Conservation (phyloP, 2,329 filamentous ascomycete genomes). For the Alternaria sp. region DNA sequence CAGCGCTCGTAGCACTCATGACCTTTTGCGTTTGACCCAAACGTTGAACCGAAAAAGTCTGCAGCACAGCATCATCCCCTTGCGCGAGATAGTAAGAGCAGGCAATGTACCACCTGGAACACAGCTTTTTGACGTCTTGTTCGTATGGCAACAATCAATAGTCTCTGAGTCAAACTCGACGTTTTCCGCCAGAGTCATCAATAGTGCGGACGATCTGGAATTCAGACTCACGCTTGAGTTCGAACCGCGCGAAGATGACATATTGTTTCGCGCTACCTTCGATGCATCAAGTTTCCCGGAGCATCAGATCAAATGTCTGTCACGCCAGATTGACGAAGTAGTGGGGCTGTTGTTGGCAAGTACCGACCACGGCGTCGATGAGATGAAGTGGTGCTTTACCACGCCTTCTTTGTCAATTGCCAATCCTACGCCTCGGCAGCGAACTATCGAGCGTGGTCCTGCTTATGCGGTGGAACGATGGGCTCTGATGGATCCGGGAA, state of each 20-base stretch:
- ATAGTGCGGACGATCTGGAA: constrained; percentile 76
- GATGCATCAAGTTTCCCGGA: constrained; percentile 63
- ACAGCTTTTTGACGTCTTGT: constrained; percentile 76
- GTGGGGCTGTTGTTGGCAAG: constrained; percentile 55
- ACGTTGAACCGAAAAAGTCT: constrained; percentile 71
- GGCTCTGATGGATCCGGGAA: constrained; percentile 59
- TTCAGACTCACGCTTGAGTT: constrained; percentile 79
- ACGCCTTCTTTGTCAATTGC: constrained; percentile 50
- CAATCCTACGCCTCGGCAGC: constrained; percentile 49
- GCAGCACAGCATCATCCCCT: constrained; percentile 68
- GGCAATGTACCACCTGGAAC: constrained; percentile 64
- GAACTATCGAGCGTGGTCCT: constrained; percentile 38
- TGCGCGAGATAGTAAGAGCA: constrained; percentile 73
- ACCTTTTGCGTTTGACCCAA: constrained; percentile 72
- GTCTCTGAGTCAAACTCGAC: constrained; percentile 37
- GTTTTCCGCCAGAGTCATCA: constrained; percentile 62
- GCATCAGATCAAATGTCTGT: constrained; percentile 64
- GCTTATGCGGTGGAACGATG: constrained; percentile 63
- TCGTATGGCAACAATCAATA: constrained; percentile 84
- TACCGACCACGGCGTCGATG: constrained; percentile 45
- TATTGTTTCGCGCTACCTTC: constrained; percentile 65
- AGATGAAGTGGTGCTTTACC: constrained; percentile 36
- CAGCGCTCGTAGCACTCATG: constrained; percentile 61
- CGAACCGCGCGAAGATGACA: constrained; percentile 64
- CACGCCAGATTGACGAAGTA: constrained; percentile 68